Base-by-base conservation (phyloP, 257 asterid genomes). In the Anisodus acutangulus region DNA sequence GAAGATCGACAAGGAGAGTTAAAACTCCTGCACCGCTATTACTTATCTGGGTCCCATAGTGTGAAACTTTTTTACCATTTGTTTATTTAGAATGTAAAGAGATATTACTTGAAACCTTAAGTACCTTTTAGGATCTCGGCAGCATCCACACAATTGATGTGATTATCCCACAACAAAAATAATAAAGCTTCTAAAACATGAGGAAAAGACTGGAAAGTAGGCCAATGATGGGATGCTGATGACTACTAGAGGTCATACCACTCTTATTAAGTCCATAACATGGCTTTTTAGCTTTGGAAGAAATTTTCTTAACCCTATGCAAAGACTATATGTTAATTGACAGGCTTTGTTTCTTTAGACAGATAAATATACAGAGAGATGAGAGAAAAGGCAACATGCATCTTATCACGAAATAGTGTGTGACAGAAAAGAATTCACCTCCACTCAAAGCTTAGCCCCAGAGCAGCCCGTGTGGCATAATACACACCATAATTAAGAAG, bases 381-480 rank as follows among this genome's bases (percentile, higher is more conserved):
- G 47, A n/a, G 62, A 51, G 81, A 76, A 53, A 76, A 76, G 63
- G 81, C 64, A 74, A 47, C 78, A 26, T 51, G 81, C 62, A 76
- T 26, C 26, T 76, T 26, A 6, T 35, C 68, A 26, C 67, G 12
- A 63, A 49, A 60, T 9, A 70, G n/a, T 62, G 76, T 37, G 49
- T 15, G 60, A 71, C 58, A 31, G 49, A 86, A 82, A 72, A 53
- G 13, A 26, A 76, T 86, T 89, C 88, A 93, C 98, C 99, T 97
- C 99, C 99, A 95, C 86, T 90, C 94, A 87, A 94, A 95, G 80
- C 92, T 55, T 83, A 97, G 90, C 60, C 97, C 98, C 84, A 97
- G 97, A 87, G 99, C 98, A 91, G 99, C 95, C 87, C 97, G 91
- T 83, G 98, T 95, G 79, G 99, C 97, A 90, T 97, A 93, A 88